phyloP scores from a whole-genome alignment of 768 basidiomycete genomes.

The Tylopilus sp. region DNA sequence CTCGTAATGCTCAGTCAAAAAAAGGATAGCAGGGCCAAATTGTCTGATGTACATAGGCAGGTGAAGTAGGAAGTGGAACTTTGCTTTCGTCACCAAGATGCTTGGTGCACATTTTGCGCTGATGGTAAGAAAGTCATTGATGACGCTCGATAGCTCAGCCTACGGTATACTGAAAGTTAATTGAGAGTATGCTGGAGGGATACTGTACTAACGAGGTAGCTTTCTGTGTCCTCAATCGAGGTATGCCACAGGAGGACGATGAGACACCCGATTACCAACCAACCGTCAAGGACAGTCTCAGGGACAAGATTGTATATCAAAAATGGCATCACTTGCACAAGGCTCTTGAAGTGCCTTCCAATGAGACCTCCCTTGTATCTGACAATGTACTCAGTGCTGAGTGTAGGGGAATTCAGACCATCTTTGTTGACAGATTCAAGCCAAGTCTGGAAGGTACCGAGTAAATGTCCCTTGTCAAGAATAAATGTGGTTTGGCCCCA shows the following conservation, averaged over 20 bases:
- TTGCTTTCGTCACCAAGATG: background rate
- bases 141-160: background rate
- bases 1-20: background rate
- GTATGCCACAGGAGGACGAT: slow-evolving; percentile 40
- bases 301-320: slow-evolving; percentile 30
- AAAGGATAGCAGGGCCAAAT: background rate
- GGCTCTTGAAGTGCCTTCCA: slow-evolving; percentile 22
- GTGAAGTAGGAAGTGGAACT: background rate
- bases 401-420: slow-evolving; percentile 24
- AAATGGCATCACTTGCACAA: background rate
- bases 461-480: slow-evolving; percentile 19
- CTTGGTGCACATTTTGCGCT: background rate
- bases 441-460: slow-evolving; percentile 19
- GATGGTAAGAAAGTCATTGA: background rate
- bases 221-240: slow-evolving; percentile 33
- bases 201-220: background rate
- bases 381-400: slow-evolving; percentile 32
- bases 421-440: slow-evolving; percentile 23
- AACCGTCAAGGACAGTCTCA: slow-evolving; percentile 21
- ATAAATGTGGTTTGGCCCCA: slow-evolving; percentile 24
- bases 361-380: slow-evolving; percentile 31
- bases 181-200: background rate
- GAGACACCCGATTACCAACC: slow-evolving; percentile 34
- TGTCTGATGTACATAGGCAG: background rate
- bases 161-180: background rate